Conservation (phyloP, 768 basidiomycete genomes). For the Rhodotorula kratochvilovae region DNA sequence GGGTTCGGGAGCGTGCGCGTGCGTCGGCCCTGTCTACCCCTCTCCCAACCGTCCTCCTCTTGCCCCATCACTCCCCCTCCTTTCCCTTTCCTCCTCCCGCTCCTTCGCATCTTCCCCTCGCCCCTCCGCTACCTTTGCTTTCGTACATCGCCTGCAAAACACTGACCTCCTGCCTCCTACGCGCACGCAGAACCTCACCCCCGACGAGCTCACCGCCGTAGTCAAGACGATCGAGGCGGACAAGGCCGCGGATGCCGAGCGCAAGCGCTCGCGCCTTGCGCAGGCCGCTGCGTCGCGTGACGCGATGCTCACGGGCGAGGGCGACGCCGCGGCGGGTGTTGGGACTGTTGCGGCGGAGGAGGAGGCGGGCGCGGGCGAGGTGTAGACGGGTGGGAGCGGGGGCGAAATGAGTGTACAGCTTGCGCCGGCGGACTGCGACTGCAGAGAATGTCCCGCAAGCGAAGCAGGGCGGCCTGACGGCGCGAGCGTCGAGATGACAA, state of each 20-base stretch:
- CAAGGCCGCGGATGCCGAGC: slow-evolving; percentile 95
- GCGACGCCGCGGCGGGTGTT: background rate
- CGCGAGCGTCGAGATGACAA: no score
- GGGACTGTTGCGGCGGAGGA: slow-evolving; percentile 16
- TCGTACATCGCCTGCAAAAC: no score
- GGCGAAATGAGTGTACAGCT: no score
- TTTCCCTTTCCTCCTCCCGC: background rate
- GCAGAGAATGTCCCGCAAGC: no score
- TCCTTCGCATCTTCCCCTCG: no score
- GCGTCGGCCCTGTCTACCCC: slow-evolving; percentile 39
- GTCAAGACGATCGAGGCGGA: slow-evolving; percentile 91
- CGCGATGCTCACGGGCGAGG: slow-evolving; percentile 57
- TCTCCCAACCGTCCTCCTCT: background rate
- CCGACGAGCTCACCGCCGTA: slow-evolving; percentile 82
- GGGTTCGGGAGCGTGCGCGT: slow-evolving; percentile 89
- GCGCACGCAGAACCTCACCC: slow-evolving; percentile 66
- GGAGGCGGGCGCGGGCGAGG: slow-evolving; percentile 26
- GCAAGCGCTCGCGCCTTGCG: slow-evolving; percentile 82
- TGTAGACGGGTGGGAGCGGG: background rate
- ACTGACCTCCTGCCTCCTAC: background rate
- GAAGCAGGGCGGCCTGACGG: no score
- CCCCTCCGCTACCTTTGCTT: no score
- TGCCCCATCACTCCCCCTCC: background rate
- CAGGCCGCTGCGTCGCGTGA: slow-evolving; percentile 88
- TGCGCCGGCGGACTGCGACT: no score